Evolutionary conservation across 495 filamentous ascomycete genomes (phyloP), one percentile per base, ranked within the genome.

Genomic region (Aspergillus leporis): DNA sequence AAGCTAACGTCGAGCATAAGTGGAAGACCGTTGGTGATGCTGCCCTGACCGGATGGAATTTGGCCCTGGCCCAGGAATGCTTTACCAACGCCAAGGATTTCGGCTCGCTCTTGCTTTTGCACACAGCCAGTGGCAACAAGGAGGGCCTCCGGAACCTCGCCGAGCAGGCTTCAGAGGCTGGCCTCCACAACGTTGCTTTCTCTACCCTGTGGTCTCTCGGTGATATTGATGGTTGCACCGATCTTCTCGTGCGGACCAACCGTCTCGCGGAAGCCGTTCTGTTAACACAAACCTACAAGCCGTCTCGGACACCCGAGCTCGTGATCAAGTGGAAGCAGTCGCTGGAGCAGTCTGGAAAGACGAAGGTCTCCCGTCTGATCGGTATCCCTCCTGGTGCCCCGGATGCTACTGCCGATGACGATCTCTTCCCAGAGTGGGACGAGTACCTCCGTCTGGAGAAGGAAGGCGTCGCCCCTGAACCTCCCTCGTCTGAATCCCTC

Each of bases 1-100:
- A 90, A 68, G 87, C 91, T 0, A 89, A 96, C 55, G 88, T 86
- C 7, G 94, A 98, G 70, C 95, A 97, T 75, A 94, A 95, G 73
- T 98, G 93, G 93, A 97, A 97, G 80, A 91, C 83, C 1, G 87
- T 98, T 18, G 94, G 94, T 45, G 94, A 98, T 62, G 90, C 92
- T 1, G 95, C 95, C 28, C 82, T 98, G 40, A 70, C 85, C 1
- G 87, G 78, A 12, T 98, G 94, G 94, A 87, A 98, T 68, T 80
- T 98, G 23, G 73, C 81, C 1, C 84, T 98, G 19, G 94, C 94
- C 1, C 88, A 92, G 59, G 91, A 97, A 73, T 98, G 95, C 76
- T 98, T 98, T 75, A 81, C 80, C 31, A 84, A 92, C 55, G 91
- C 93, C 36, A 92, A 91, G 65, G 94, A 98, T 64, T 73, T 96